These are phyloP conservation scores for Maudiozyma turicensis DNA, from an alignment of 805 yeast species.

Conservation along the genomic window DNA sequence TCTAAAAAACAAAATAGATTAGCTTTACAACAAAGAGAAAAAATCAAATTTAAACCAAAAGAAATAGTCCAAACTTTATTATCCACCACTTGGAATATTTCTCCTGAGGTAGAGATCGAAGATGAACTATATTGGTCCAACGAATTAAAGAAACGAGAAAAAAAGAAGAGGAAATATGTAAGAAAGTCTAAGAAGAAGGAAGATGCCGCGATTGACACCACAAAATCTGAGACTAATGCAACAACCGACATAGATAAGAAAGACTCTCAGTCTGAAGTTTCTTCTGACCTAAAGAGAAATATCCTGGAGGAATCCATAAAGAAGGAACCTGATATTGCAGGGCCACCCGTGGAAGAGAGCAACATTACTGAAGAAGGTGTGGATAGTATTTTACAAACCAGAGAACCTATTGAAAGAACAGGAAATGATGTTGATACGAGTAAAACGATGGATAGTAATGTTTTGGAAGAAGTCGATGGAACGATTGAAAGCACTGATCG, in stretches of 20 bases:
- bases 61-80: slow-evolving; percentile 18
- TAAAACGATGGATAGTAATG: too few species aligned
- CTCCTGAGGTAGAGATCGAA: slow-evolving; percentile 56
- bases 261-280: neutral
- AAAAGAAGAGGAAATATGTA: slow-evolving; percentile 32
- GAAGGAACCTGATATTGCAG: too few species aligned
- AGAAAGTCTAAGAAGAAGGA: slow-evolving; percentile 32
- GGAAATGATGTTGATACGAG: too few species aligned
- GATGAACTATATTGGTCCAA: slow-evolving; percentile 38
- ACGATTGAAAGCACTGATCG: too few species aligned
- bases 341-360: too few species aligned
- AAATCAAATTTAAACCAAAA: slow-evolving; percentile 48
- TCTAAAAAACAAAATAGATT: slow-evolving; percentile 70
- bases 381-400: too few species aligned
- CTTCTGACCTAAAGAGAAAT: too few species aligned
- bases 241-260: neutral
- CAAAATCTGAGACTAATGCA: neutral
- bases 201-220: neutral
- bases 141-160: slow-evolving; percentile 32
- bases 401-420: too few species aligned
- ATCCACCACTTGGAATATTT: slow-evolving; percentile 31
- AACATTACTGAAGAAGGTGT: too few species aligned
- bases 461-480: too few species aligned
- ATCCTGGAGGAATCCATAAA: neutral
- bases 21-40: slow-evolving; percentile 56